Evolutionary conservation across 1,139 yeast species (phyloP).

Genomic region (Chernovozyma sophiae-reginae): DNA sequence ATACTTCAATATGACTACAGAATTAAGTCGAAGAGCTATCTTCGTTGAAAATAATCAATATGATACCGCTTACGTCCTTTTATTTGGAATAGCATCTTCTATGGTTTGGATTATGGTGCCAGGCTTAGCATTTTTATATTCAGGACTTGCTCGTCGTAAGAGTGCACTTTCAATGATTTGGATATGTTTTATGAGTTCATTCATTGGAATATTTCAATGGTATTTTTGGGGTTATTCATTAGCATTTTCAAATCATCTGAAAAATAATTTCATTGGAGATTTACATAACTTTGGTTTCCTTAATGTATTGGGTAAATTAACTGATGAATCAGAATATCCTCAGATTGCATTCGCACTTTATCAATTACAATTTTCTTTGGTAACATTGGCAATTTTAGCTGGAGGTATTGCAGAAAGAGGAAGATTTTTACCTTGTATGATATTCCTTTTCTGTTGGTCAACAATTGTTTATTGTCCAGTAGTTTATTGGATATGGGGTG

Average conservation of each 20-base stretch:
- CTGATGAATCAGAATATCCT: slow-evolving; percentile 54
- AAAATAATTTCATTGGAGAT: slow-evolving; percentile 84
- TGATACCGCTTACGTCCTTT: slow-evolving; percentile 39
- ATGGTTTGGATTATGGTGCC: slow-evolving; percentile 91
- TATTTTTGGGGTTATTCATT: slow-evolving; percentile 96
- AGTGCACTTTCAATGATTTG: slow-evolving; percentile 88
- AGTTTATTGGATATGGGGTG: slow-evolving; percentile 94
- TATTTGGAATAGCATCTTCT: slow-evolving; percentile 57
- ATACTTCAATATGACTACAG: background rate
- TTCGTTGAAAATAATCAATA: slow-evolving; percentile 40
- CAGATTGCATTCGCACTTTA: slow-evolving; percentile 80
- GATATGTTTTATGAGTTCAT: slow-evolving; percentile 70
- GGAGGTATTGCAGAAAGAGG: slow-evolving; percentile 97
- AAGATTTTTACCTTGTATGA: slow-evolving; percentile 76
- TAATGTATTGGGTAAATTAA: slow-evolving; percentile 54
- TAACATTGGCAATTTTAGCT: slow-evolving; percentile 84
- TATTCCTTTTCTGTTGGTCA: slow-evolving; percentile 83
- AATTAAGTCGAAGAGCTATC: slow-evolving; percentile 20
- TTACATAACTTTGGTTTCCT: slow-evolving; percentile 77
- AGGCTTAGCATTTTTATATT: slow-evolving; percentile 87
- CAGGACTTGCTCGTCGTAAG: slow-evolving; percentile 90
- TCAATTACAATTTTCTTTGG: slow-evolving; percentile 89
- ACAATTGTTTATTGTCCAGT: slow-evolving; percentile 91
- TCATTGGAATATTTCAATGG: slow-evolving; percentile 88
- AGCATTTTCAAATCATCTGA: slow-evolving; percentile 73